A percentile compares a stretch with the other conserved stretches of the same genome.
These are phyloP conservation scores for Cardamine chenopodiifolia DNA, from an alignment of 345 rosid genomes.

Conservation along the genomic window DNA sequence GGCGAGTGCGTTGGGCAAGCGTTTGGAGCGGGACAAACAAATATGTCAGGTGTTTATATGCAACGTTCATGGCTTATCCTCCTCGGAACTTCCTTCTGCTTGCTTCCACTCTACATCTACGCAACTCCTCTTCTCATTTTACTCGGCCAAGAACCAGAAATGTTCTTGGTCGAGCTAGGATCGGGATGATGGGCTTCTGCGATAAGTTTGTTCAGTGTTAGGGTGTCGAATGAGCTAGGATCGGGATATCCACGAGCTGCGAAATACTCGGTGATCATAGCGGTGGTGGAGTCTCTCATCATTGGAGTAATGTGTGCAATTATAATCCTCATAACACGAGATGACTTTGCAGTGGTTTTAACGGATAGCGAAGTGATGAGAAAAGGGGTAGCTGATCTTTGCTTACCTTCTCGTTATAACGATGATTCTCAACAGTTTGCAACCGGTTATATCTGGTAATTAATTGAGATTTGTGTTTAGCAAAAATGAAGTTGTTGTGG, in stretches of 20 bases:
- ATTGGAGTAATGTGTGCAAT: constrained; percentile 63
- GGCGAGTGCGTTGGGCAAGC: constrained; percentile 98
- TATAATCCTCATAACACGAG: constrained; percentile 53
- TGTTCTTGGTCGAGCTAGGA: too few species aligned
- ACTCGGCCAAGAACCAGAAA: constrained; percentile 67
- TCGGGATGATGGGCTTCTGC: neutral
- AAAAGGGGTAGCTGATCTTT: constrained; percentile 62
- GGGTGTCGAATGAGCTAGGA: constrained; percentile 93
- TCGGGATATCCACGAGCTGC: constrained; percentile 87
- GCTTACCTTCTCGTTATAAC: constrained; percentile 81
- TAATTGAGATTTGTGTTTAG: neutral
- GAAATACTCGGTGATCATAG: constrained; percentile 68
- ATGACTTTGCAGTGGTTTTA: constrained; percentile 71
- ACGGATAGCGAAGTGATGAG: constrained; percentile 63
- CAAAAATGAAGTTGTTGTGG: neutral
- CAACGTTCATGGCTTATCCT: constrained; percentile 91
- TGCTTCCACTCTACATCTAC: constrained; percentile 72
- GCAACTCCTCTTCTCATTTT: constrained; percentile 75
- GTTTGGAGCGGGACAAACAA: constrained; percentile 83
- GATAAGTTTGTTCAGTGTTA: constrained; percentile 49
- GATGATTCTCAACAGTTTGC: constrained; percentile 80
- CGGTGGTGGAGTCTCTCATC: constrained; percentile 60
- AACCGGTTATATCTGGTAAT: constrained; percentile 86
- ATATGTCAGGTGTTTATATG: constrained; percentile 84
- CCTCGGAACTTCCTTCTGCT: constrained; percentile 57